A percentile compares a stretch with the other conserved stretches of the same genome.
Conservation (phyloP, 352 stramenopile genomes). For the Phytophthora sansomeana region DNA sequence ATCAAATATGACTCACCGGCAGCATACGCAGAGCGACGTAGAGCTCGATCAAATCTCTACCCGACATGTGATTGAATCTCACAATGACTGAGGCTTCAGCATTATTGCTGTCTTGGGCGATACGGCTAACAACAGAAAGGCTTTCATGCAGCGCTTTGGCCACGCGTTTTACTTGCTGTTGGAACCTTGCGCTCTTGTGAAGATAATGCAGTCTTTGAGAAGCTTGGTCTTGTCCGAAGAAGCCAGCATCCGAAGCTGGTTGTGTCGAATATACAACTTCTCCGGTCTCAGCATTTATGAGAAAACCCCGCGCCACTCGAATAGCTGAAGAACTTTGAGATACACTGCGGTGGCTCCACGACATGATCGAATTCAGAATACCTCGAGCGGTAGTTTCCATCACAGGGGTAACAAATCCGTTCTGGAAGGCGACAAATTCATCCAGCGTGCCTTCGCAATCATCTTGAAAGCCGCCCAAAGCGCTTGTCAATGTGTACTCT, state of each 20-base stretch:
- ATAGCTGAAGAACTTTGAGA: background rate
- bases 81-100: slow-evolving; percentile 21
- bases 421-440: slow-evolving; percentile 54
- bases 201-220: slow-evolving; percentile 21
- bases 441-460: slow-evolving; percentile 43
- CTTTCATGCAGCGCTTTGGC: slow-evolving; percentile 42
- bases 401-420: slow-evolving; percentile 39
- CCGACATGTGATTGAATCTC: slow-evolving; percentile 20
- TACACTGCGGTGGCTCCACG: slow-evolving; percentile 24
- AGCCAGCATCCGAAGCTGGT: background rate
- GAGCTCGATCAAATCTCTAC: slow-evolving; percentile 11
- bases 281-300: slow-evolving; percentile 51
- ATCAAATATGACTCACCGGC: slow-evolving; percentile 30
- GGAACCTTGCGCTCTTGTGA: slow-evolving; percentile 25
- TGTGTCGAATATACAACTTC: slow-evolving; percentile 31
- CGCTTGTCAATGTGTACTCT: slow-evolving; percentile 60
- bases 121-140: slow-evolving; percentile 28
- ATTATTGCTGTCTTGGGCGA: slow-evolving; percentile 21
- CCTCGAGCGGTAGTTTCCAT: slow-evolving; percentile 37
- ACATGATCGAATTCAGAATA: slow-evolving; percentile 27
- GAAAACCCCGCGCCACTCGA: slow-evolving; percentile 36
- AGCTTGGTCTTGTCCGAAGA: slow-evolving; percentile 18
- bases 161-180: slow-evolving; percentile 33
- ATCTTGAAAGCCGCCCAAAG: slow-evolving; percentile 39
- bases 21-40: slow-evolving; percentile 54